A percentile compares a stretch with the other conserved stretches of the same genome.
phyloP scores from a whole-genome alignment of 306 rosid genomes.

The Arachis hypogaea region DNA sequence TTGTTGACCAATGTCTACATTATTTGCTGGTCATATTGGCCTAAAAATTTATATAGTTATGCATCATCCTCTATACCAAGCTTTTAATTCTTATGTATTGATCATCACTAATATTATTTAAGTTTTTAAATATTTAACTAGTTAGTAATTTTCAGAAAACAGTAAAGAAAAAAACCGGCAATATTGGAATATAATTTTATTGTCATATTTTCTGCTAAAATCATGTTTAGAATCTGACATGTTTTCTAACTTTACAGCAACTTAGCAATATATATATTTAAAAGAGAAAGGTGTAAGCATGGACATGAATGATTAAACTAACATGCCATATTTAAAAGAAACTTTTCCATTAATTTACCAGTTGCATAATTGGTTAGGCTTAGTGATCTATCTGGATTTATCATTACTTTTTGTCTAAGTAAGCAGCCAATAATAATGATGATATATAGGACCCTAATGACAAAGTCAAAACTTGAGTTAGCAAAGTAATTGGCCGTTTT shows the following conservation, averaged over 20 bases:
- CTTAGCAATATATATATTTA: too few relatives aligned
- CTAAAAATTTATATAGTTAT: background rate
- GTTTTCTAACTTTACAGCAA: too few relatives aligned
- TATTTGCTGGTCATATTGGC: background rate
- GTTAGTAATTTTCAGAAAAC: too few relatives aligned
- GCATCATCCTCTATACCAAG: background rate
- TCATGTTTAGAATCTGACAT: too few relatives aligned
- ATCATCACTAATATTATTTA: too few relatives aligned
- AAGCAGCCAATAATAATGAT: constrained; percentile 51
- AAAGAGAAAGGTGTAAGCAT: background rate
- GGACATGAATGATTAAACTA: constrained; percentile 44
- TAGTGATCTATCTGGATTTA: constrained; percentile 48
- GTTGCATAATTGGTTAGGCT: constrained; percentile 53
- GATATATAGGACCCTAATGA: constrained; percentile 34
- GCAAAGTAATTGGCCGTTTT: constrained; percentile 45
- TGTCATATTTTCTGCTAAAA: too few relatives aligned
- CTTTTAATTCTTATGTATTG: too few relatives aligned
- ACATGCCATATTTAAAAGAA: constrained; percentile 23
- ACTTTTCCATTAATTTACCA: constrained; percentile 33
- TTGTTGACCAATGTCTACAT: background rate
- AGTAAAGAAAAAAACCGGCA: too few relatives aligned
- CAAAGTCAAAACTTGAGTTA: constrained; percentile 52
- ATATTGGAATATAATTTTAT: too few relatives aligned
- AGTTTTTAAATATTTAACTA: too few relatives aligned
- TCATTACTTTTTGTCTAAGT: constrained; percentile 52